A percentile compares a stretch with the other conserved stretches of the same genome.
These are phyloP conservation scores for Candida mesenterica DNA, from an alignment of 1,139 yeast genomes.

Conservation along the genomic window DNA sequence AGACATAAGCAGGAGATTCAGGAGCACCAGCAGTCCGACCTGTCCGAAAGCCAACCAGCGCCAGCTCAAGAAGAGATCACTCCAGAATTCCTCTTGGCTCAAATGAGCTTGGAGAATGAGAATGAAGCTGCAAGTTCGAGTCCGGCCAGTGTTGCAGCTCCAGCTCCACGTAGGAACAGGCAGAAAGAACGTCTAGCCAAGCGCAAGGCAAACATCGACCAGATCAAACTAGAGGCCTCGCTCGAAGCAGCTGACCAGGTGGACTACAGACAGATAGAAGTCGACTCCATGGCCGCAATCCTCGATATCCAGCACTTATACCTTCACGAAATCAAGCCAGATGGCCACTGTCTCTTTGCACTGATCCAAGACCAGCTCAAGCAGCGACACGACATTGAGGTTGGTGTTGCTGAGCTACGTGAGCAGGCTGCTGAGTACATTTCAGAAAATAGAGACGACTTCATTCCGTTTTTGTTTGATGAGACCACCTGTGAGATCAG, in stretches of 20 bases:
- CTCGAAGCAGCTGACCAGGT: constrained; percentile 66
- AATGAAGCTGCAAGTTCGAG: background rate
- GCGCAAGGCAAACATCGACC: constrained; percentile 67
- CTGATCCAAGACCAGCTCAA: constrained; percentile 77
- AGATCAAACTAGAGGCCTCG: constrained; percentile 64
- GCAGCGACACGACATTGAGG: constrained; percentile 44
- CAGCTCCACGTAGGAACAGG: constrained; percentile 54
- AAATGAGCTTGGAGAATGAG: constrained; percentile 35
- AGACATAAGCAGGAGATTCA: constrained; percentile 54
- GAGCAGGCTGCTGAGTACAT: constrained; percentile 66
- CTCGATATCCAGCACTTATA: constrained; percentile 47
- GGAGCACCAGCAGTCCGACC: constrained; percentile 11
- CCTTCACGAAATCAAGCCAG: constrained; percentile 75
- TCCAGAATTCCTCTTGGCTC: constrained; percentile 65
- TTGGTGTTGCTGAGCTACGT: constrained; percentile 56
- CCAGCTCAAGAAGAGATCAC: constrained; percentile 54
- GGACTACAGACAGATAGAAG: constrained; percentile 69
- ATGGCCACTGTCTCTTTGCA: constrained; percentile 92
- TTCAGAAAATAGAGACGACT: constrained; percentile 61
- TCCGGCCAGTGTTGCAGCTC: constrained; percentile 1
- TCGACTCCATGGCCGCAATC: constrained; percentile 56
- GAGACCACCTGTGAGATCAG: constrained; percentile 62
- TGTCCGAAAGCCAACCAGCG: constrained; percentile 7
- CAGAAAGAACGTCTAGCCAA: constrained; percentile 80
- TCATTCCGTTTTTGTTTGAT: constrained; percentile 78